A percentile compares a stretch with the other conserved stretches of the same genome.
phyloP scores from a whole-genome alignment of 2,329 filamentous ascomycete genomes.

The Blumeria graminis region DNA sequence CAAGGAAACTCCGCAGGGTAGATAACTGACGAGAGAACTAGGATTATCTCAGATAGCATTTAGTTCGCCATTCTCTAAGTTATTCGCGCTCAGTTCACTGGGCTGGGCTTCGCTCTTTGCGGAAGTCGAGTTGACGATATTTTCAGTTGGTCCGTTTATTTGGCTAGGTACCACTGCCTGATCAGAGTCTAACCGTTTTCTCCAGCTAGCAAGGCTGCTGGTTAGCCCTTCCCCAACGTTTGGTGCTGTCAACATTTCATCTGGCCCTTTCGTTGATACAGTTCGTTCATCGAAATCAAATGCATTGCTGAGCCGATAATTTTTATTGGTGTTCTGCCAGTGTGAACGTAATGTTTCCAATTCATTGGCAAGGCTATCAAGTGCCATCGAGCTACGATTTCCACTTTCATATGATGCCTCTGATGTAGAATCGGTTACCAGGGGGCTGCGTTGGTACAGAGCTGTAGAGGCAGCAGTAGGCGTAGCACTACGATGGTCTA shows the following conservation, averaged over 20 bases:
- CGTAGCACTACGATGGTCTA: conserved; percentile 16
- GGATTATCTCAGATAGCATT: not conserved
- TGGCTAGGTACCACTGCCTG: conserved; percentile 10
- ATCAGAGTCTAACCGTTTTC: conserved; percentile 43
- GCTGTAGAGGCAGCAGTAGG: conserved; percentile 13
- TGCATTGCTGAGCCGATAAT: conserved; percentile 69
- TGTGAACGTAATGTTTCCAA: conserved; percentile 73
- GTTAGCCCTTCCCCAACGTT: conserved; percentile 28
- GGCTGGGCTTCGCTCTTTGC: conserved; percentile 12
- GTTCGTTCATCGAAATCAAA: conserved; percentile 44
- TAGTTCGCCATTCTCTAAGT: not conserved
- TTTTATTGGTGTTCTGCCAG: conserved; percentile 92
- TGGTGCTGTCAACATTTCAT: conserved; percentile 20
- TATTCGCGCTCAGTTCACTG: conserved; percentile 3
- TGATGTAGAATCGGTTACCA: conserved; percentile 31
- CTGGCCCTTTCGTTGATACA: conserved; percentile 2
- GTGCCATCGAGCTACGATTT: conserved; percentile 40
- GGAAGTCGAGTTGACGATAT: conserved; percentile 3
- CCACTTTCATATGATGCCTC: conserved; percentile 26
- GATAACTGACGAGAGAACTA: too few species aligned
- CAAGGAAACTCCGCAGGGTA: too few species aligned
- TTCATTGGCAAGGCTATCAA: conserved; percentile 80
- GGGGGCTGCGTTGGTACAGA: conserved; percentile 16
- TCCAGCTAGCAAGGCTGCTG: conserved; percentile 56
- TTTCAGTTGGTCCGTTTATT: conserved; percentile 6